phyloP scores from a whole-genome alignment of 2,329 filamentous ascomycete genomes.

The Dryadomyces quercus-mongolicae region DNA sequence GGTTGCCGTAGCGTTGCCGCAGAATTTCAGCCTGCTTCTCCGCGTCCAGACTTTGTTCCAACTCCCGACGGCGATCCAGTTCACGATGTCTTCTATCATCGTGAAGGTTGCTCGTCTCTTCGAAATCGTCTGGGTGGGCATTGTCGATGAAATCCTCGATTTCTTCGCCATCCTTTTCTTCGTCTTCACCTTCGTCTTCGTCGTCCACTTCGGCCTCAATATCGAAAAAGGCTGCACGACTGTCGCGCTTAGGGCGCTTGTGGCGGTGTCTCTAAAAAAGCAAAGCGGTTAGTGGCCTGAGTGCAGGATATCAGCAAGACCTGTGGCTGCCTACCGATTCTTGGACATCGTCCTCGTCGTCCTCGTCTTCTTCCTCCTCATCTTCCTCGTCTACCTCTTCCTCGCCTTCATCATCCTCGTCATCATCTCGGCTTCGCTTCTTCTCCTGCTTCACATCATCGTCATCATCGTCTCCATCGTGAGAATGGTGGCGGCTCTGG shows the following conservation, averaged over 20 bases:
- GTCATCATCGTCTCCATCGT: slow-evolving; percentile 25
- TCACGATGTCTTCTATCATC: slow-evolving; percentile 91
- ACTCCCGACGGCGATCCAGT: slow-evolving; percentile 81
- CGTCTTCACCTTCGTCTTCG: slow-evolving; percentile 76
- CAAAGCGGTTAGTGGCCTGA: too few species aligned
- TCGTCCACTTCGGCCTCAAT: slow-evolving; percentile 97
- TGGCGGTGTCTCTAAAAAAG: slow-evolving; percentile 50
- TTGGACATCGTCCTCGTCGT: slow-evolving; percentile 30
- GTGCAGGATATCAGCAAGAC: neutral
- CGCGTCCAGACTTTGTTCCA: slow-evolving; percentile 78
- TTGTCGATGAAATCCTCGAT: slow-evolving; percentile 78
- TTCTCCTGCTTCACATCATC: slow-evolving; percentile 24
- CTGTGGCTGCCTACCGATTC: slow-evolving; percentile 21
- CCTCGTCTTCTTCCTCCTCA: slow-evolving; percentile 22
- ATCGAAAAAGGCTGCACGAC: slow-evolving; percentile 83
- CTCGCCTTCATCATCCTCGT: slow-evolving; percentile 11
- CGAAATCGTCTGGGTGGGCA: slow-evolving; percentile 80
- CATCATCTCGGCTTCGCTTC: slow-evolving; percentile 10
- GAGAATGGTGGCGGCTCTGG: neutral
- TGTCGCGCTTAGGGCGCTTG: slow-evolving; percentile 63
- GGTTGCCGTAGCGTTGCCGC: slow-evolving; percentile 77
- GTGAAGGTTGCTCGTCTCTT: slow-evolving; percentile 65
- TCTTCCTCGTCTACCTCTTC: slow-evolving; percentile 12
- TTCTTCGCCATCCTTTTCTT: slow-evolving; percentile 78
- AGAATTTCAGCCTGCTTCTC: slow-evolving; percentile 85